Conservation (phyloP, 257 asterid species). For the Eucommia ulmoides region DNA sequence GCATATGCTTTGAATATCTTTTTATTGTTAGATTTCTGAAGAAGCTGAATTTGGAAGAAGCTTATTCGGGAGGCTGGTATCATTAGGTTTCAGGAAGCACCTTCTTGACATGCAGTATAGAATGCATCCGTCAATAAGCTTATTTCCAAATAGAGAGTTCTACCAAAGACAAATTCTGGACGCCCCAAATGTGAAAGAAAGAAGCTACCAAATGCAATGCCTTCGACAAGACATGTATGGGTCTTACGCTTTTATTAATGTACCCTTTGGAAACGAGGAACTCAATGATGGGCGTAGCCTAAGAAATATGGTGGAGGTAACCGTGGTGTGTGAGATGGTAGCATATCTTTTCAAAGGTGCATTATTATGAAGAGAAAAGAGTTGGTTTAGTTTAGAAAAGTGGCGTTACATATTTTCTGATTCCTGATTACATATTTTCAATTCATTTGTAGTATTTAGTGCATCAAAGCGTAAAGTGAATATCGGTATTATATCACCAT, state of each 20-base stretch:
- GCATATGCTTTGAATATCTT: not conserved
- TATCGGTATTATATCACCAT: not conserved
- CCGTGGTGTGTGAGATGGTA: too few species aligned
- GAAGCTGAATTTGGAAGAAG: not conserved
- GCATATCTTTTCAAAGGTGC: too few species aligned
- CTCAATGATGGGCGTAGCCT: too few species aligned
- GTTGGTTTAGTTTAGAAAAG: too few species aligned
- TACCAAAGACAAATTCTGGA: not conserved
- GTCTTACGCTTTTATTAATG: not conserved
- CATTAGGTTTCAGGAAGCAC: not conserved
- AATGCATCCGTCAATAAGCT: slow-evolving; percentile 1
- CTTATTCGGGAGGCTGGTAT: not conserved
- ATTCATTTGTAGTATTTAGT: not conserved
- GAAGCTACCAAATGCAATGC: not conserved
- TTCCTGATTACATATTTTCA: too few species aligned
- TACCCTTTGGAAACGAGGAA: too few species aligned
- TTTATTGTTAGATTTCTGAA: not conserved
- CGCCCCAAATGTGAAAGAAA: not conserved
- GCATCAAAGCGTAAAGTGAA: not conserved
- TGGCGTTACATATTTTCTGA: too few species aligned
- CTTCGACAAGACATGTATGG: not conserved
- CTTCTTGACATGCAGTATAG: not conserved
- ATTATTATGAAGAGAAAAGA: too few species aligned
- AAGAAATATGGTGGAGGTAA: too few species aligned
- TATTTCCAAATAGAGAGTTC: not conserved